Conservation (phyloP, 2,329 filamentous ascomycete species). For the Epichloe uncinata region DNA sequence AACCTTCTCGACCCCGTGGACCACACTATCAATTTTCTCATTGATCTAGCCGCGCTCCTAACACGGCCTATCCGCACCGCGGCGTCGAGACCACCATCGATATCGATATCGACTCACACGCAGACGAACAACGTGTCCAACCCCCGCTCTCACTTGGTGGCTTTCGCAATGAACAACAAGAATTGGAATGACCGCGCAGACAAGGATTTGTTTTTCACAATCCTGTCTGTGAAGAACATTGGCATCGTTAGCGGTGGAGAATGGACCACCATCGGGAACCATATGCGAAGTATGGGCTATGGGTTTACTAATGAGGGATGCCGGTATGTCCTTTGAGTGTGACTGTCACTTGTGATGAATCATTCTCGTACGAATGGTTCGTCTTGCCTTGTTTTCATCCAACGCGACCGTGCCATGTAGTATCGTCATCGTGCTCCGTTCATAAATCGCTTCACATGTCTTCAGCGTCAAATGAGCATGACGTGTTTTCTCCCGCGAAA, state of each 20-base stretch:
- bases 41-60: conserved; percentile 22
- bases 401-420: background rate
- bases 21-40: conserved; percentile 29
- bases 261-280: conserved; percentile 49
- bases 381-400: background rate
- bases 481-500: too few relatives aligned
- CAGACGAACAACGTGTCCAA: conserved; percentile 3
- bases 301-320: conserved; percentile 53
- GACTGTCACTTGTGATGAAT: background rate
- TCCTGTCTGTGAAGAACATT: conserved; percentile 48
- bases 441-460: background rate
- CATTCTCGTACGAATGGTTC: background rate
- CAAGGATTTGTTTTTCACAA: conserved; percentile 50
- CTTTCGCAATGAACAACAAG: conserved; percentile 35
- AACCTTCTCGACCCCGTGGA: conserved; percentile 11
- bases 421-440: background rate
- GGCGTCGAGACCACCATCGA: conserved; percentile 1
- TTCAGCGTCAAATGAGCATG: background rate
- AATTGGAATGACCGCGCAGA: conserved; percentile 50
- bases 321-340: conserved; percentile 32
- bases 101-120: conserved; percentile 7
- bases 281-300: conserved; percentile 46
- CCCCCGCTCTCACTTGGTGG: background rate
- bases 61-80: conserved; percentile 19
- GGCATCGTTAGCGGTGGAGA: conserved; percentile 48